Conservation (phyloP, 1,284 basidiomycete genomes). For the Cryptococcus sp. region DNA sequence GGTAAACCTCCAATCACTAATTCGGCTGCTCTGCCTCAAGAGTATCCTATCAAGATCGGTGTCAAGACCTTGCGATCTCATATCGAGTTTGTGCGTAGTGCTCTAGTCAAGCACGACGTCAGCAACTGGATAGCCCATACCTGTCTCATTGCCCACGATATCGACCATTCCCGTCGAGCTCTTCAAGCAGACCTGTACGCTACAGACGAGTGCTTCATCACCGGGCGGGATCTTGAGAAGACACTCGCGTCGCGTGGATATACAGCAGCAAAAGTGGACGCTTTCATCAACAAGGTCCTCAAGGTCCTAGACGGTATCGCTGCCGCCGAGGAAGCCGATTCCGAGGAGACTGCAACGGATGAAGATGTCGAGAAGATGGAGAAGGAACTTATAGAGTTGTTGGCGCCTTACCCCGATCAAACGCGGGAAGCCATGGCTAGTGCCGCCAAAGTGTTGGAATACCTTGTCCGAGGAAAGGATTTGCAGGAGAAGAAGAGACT, state of each 20-base stretch:
- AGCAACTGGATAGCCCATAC: slow-evolving; percentile 50
- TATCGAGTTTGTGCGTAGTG: slow-evolving; percentile 35
- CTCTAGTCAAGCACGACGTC: slow-evolving; percentile 40
- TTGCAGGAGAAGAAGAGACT: slow-evolving; percentile 46
- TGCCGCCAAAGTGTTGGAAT: slow-evolving; percentile 42
- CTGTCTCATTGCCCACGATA: slow-evolving; percentile 47
- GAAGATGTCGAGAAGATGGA: slow-evolving; percentile 21
- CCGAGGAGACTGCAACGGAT: slow-evolving; percentile 10
- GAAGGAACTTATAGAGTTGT: slow-evolving; percentile 26
- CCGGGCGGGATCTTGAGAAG: slow-evolving; percentile 37
- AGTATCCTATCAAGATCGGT: slow-evolving; percentile 36
- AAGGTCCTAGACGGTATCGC: slow-evolving; percentile 51
- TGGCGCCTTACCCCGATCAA: slow-evolving; percentile 35
- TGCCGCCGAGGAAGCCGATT: slow-evolving; percentile 37
- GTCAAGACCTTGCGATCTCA: slow-evolving; percentile 37
- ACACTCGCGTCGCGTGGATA: slow-evolving; percentile 32
- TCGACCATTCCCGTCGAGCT: slow-evolving; percentile 41
- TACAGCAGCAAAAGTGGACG: slow-evolving; percentile 33
- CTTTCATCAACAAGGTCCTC: slow-evolving; percentile 47
- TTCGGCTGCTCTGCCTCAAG: slow-evolving; percentile 38
- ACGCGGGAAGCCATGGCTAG: slow-evolving; percentile 43
- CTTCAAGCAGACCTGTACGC: slow-evolving; percentile 46
- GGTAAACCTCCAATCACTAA: slow-evolving; percentile 33
- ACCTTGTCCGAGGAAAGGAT: slow-evolving; percentile 41
- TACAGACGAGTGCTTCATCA: slow-evolving; percentile 42